A percentile compares a stretch with the other conserved stretches of the same genome.
Conservation (phyloP, 345 rosid species). For the Lepidium africanum region DNA sequence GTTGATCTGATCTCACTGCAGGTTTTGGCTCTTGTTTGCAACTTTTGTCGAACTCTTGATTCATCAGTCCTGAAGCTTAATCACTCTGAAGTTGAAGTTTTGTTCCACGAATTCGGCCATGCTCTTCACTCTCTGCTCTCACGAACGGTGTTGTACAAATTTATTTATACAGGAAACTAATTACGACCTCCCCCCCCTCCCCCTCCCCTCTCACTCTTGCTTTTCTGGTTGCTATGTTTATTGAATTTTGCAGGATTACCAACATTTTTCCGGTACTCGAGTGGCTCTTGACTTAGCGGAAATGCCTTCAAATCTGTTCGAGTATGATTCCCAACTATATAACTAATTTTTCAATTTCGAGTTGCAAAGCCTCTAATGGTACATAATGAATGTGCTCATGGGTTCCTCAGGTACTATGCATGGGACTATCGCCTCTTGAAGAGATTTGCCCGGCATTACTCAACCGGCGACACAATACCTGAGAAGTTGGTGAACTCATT, state of each 20-base stretch:
- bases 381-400: slow-evolving; percentile 10
- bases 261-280: slow-evolving; percentile 92
- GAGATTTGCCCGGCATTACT: slow-evolving; percentile 78
- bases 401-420: slow-evolving; percentile 62
- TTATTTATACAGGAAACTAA: not conserved
- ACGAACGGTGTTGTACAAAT: slow-evolving; percentile 58
- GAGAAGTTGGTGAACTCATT: slow-evolving; percentile 74
- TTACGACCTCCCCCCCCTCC: not conserved
- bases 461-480: slow-evolving; percentile 79
- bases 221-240: slow-evolving; percentile 6
- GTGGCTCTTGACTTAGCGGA: slow-evolving; percentile 94
- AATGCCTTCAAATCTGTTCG: slow-evolving; percentile 87
- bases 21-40: slow-evolving; percentile 92
- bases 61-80: slow-evolving; percentile 67
- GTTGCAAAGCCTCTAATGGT: not conserved
- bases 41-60: slow-evolving; percentile 46
- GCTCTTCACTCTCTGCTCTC: slow-evolving; percentile 91
- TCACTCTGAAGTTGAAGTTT: slow-evolving; percentile 82
- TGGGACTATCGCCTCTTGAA: slow-evolving; percentile 77
- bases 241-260: slow-evolving; percentile 60
- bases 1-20: slow-evolving; percentile 33
- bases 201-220: not conserved
- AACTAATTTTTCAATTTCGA: not conserved
- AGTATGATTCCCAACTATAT: slow-evolving; percentile 33
- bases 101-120: slow-evolving; percentile 97